Evolutionary conservation across 2,329 filamentous ascomycete species (phyloP).

Genomic region (Trichoderma sp.): DNA sequence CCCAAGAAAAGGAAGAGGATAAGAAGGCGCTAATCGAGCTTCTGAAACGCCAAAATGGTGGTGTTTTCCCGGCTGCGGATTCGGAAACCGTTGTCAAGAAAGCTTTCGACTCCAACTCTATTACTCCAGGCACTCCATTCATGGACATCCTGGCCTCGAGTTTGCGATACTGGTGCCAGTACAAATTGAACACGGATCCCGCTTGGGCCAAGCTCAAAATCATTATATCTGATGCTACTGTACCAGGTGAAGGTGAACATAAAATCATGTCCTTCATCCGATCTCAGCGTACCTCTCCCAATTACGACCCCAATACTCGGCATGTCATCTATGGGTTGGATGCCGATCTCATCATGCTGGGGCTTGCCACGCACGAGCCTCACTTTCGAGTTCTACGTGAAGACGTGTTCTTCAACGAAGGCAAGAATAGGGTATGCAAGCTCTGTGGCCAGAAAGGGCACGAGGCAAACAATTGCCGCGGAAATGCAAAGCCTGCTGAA

Average conservation of each 20-base stretch:
- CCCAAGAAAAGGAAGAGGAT: slow-evolving; percentile 87
- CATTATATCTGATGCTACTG: slow-evolving; percentile 96
- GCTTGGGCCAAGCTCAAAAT: slow-evolving; percentile 95
- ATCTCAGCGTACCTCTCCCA: slow-evolving; percentile 83
- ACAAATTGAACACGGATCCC: slow-evolving; percentile 95
- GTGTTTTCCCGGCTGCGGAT: slow-evolving; percentile 58
- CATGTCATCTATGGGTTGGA: slow-evolving; percentile 98
- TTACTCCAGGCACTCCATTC: slow-evolving; percentile 95
- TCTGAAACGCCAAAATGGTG: slow-evolving; percentile 73
- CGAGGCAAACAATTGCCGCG: slow-evolving; percentile 79
- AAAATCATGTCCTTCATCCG: slow-evolving; percentile 99
- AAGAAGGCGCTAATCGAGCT: slow-evolving; percentile 84
- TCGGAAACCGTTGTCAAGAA: slow-evolving; percentile 69
- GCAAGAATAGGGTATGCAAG: slow-evolving; percentile 75
- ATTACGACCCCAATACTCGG: slow-evolving; percentile 93
- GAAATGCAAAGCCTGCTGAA: slow-evolving; percentile 70
- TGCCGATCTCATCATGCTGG: slow-evolving; percentile 98
- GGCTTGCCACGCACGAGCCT: slow-evolving; percentile 93
- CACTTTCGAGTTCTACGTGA: slow-evolving; percentile 95
- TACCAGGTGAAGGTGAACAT: slow-evolving; percentile 96
- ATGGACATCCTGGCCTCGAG: slow-evolving; percentile 93
- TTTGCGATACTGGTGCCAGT: slow-evolving; percentile 93
- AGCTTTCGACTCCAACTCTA: slow-evolving; percentile 83
- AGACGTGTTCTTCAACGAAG: slow-evolving; percentile 91
- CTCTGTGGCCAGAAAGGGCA: slow-evolving; percentile 92